A percentile compares a stretch with the other conserved stretches of the same genome.
phyloP scores from a whole-genome alignment of 2,329 filamentous ascomycete genomes.

The Xylariaceae sp. region DNA sequence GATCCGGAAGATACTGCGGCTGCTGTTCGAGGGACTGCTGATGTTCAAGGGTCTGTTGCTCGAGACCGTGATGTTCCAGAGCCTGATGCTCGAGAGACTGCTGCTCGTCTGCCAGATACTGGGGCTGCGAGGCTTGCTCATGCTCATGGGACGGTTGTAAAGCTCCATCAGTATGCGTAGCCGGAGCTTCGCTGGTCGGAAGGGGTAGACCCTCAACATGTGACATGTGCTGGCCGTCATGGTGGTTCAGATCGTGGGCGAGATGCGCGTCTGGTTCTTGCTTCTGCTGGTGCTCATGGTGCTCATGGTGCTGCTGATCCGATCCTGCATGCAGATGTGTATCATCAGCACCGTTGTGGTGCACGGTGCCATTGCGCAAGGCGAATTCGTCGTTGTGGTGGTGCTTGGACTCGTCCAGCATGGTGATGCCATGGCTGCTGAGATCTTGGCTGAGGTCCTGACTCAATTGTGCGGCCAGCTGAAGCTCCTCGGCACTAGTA shows the following conservation, averaged over 20 bases:
- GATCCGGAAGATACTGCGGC: conserved; percentile 8
- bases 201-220: conserved; percentile 8
- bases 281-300: neutral
- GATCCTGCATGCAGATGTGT: conserved; percentile 14
- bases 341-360: conserved; percentile 34
- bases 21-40: neutral
- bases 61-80: conserved; percentile 9
- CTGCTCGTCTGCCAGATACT: conserved; percentile 1
- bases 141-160: conserved; percentile 6
- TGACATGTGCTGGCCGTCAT: conserved; percentile 10
- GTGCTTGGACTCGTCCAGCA: conserved; percentile 28
- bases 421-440: conserved; percentile 46
- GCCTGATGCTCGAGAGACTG: conserved; percentile 18
- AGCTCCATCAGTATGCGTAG: conserved; percentile 4
- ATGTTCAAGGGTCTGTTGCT: conserved; percentile 8
- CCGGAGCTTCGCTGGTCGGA: conserved; percentile 6
- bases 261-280: conserved; percentile 2
- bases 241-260: conserved; percentile 8
- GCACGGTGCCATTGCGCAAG: conserved; percentile 41
- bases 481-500: conserved; percentile 49
- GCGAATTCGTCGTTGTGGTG: conserved; percentile 36
- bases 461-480: conserved; percentile 53
- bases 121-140: conserved; percentile 2
- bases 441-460: conserved; percentile 50
- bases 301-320: neutral